These are phyloP conservation scores for Ogataea nitratoaversa DNA, from an alignment of 805 yeast species.

Conservation along the genomic window DNA sequence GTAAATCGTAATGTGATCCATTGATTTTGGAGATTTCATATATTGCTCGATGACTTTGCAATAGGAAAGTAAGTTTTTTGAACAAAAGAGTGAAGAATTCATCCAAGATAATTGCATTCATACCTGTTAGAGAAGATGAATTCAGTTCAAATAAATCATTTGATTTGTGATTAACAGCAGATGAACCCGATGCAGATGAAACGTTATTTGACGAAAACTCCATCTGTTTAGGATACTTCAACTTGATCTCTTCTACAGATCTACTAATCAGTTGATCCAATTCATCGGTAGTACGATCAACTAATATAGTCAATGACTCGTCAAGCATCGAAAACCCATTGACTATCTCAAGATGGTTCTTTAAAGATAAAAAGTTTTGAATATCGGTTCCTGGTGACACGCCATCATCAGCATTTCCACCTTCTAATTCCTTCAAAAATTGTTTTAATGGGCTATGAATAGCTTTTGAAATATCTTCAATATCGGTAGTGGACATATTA, in stretches of 20 bases:
- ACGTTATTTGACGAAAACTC: slow-evolving; percentile 14
- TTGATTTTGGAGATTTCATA: slow-evolving; percentile 45
- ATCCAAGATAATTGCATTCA: slow-evolving; percentile 45
- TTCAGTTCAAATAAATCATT: slow-evolving; percentile 14
- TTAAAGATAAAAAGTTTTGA: slow-evolving; percentile 19
- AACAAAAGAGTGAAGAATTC: slow-evolving; percentile 73
- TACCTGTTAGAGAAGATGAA: slow-evolving; percentile 12
- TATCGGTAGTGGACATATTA: slow-evolving; percentile 20
- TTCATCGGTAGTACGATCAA: slow-evolving; percentile 56
- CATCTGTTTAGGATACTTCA: slow-evolving; percentile 40
- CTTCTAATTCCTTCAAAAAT: slow-evolving; percentile 30
- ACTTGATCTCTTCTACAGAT: slow-evolving; percentile 60
- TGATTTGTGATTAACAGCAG: slow-evolving; percentile 1
- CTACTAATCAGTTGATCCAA: slow-evolving; percentile 57
- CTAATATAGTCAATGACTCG: slow-evolving; percentile 50
- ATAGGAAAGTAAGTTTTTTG: slow-evolving; percentile 52
- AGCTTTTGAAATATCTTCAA: slow-evolving; percentile 22
- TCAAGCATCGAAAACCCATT: slow-evolving; percentile 55
- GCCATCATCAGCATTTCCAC: slow-evolving; percentile 16
- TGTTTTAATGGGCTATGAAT: slow-evolving; percentile 33
- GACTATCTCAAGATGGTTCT: slow-evolving; percentile 16
- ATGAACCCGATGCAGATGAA: slow-evolving; percentile 5
- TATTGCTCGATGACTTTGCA: slow-evolving; percentile 69
- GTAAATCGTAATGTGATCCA: slow-evolving; percentile 21
- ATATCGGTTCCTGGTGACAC: slow-evolving; percentile 23